These are phyloP conservation scores for Batrachochytrium dendrobatidis DNA, from an alignment of 371 early-diverging fungal genomes.

Conservation along the genomic window DNA sequence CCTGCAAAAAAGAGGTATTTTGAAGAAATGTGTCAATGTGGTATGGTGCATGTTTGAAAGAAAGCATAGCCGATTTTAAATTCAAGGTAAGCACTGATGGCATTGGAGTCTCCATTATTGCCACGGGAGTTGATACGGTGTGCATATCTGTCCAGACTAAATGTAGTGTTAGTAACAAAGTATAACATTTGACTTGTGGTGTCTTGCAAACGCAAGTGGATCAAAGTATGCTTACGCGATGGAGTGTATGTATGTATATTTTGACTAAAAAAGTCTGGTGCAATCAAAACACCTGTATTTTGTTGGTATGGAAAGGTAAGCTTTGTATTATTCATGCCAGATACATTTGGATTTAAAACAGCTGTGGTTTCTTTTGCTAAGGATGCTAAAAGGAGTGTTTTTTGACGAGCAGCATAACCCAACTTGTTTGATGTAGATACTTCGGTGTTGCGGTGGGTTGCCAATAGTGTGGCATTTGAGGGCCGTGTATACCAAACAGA, in stretches of 20 bases:
- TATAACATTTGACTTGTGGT: neutral
- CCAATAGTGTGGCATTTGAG: conserved; percentile 12
- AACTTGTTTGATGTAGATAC: neutral
- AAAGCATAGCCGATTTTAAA: conserved; percentile 23
- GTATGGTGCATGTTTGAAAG: conserved; percentile 32
- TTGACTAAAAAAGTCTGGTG: too few relatives aligned
- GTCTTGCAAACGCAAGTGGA: neutral
- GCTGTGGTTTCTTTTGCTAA: neutral
- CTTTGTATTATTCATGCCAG: too few relatives aligned
- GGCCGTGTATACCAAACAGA: conserved; percentile 31
- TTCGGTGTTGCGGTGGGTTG: conserved; percentile 10
- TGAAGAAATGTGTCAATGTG: conserved; percentile 28
- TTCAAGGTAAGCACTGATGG: conserved; percentile 28
- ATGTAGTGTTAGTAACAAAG: neutral
- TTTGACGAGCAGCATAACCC: neutral
- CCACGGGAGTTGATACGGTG: neutral
- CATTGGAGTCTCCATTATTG: conserved; percentile 10
- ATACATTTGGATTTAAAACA: neutral
- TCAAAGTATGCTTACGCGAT: neutral
- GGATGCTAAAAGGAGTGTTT: neutral
- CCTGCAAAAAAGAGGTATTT: conserved; percentile 28
- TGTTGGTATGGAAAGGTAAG: neutral
- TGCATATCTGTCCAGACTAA: neutral
- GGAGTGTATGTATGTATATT: too few relatives aligned
- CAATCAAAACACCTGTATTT: neutral